Evolutionary conservation across 805 yeast species (phyloP), one percentile per base, ranked within the genome.

Genomic region (Metschnikowia kunwiensis): DNA sequence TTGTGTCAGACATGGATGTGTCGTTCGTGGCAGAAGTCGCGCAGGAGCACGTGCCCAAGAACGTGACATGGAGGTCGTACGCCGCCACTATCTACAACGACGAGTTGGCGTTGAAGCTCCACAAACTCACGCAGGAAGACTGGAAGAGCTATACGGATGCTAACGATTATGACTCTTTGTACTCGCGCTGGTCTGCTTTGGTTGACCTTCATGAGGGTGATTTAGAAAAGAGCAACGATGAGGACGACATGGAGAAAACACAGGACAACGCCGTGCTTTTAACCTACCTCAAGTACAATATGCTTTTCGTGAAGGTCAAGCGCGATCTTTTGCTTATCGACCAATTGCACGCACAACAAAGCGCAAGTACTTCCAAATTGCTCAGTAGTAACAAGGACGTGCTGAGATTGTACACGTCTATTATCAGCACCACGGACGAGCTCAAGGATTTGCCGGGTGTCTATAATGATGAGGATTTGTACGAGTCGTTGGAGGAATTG

Each of bases 401-500:
- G 5, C 53, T 71, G 26, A 69, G 80, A 39, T 55, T 82, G 16
- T 70, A 68, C 41, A 75, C 72, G 15, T 64, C 71, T 7, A 69
- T 86, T 24, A 57, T 71, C 9, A 63, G 69, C 30, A 78, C 83
- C 12, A 55, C 82, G 23, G 61, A 60, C 3, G 82, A 81, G 46
- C 61, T 87, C 30, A 68, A 74, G 52, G 95, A 87, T 42, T 70
- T 93, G 34, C 96, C 97, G 0, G 97, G 97, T 69, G 95, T 91
- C 13, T 79, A 83, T 53, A 85, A 86, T 35, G 95, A 87, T 55
- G 93, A 84, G 35, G 80, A 73, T 15, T 68, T 91, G 36, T 57
- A 65, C 43, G 61, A 63, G 5, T 75, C 82, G 7, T 65, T 93
- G 28, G 70, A 66, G 9, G 48, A 70, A 11, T 61, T 86, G 49